Base-by-base conservation (phyloP, 164 flowering plant species). In the Magnolia kwangsiensis region DNA sequence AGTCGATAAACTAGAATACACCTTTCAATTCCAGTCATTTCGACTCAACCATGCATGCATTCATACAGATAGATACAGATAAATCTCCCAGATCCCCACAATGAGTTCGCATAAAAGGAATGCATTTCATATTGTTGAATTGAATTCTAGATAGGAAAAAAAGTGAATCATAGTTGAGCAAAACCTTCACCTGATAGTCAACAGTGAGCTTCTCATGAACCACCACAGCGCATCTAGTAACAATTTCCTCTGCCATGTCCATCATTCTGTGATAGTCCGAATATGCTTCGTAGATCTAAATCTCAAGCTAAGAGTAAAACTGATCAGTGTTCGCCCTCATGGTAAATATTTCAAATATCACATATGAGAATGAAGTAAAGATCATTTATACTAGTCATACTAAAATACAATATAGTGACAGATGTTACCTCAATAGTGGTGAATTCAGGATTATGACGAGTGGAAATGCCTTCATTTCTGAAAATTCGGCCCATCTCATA, bases 381-480 rank as follows among this genome's bases (percentile, higher is more conserved):
- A 55, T 55, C 61, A 55, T 7, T 55, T 16, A 55, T 55, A 10
- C 13, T 55, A 55, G 61, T 55, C 61, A 55, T 55, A 55, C 3
- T 10, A 55, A 55, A 10, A 55, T 55, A 37, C 61, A 55, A 67
- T 37, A 19, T 2, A 74, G 68, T 63, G 50, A 63, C 8, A 80
- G 63, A 75, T 27, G 71, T 75, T 84, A 93, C 99, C 97, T 96
- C 98, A 76, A 96, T 92, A 11, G 99, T 93, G 75, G 98, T 96
- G 81, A 94, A 93, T 81, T 94, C 99, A 72, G 99, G 99, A 87
- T 96, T 96, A 80, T 96, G 97, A 73, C 98, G 97, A 67, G 98
- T 91, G 67, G 99, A 96, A 85, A 96, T 78, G 82, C 99, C 99
- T 85, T 96, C 99, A 81, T 93, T 96, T 86, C 99, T 87, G 84